phyloP scores from a whole-genome alignment of 2,329 filamentous ascomycete genomes.

The Paracorniculantispora psalliotae region DNA sequence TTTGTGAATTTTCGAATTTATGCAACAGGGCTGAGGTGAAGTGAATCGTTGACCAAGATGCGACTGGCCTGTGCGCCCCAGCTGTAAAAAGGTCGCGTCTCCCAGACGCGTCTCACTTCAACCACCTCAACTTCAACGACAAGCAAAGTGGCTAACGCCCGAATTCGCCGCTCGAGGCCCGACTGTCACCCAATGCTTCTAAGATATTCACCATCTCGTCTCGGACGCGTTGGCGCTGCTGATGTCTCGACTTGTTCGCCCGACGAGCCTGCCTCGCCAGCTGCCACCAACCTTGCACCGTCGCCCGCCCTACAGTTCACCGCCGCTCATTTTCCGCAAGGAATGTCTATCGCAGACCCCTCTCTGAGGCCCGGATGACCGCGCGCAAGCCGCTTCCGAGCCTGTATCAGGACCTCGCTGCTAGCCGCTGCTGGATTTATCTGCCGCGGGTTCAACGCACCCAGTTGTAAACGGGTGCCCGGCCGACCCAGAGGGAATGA shows the following conservation, averaged over 20 bases:
- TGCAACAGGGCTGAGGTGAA: too few species aligned
- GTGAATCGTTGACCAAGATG: not conserved
- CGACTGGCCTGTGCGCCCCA: not conserved
- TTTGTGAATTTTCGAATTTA: too few species aligned
- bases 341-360: slow-evolving; percentile 53
- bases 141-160: not conserved
- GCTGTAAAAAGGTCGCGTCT: slow-evolving; percentile 10
- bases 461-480: slow-evolving; percentile 32
- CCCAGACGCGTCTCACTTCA: slow-evolving; percentile 1
- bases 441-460: slow-evolving; percentile 33
- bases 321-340: slow-evolving; percentile 66
- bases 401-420: slow-evolving; percentile 53
- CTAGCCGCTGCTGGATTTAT: slow-evolving; percentile 41
- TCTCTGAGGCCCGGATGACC: slow-evolving; percentile 31
- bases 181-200: not conserved
- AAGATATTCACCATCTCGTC: not conserved
- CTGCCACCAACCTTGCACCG: slow-evolving; percentile 48
- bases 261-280: slow-evolving; percentile 38
- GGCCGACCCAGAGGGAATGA: slow-evolving; percentile 50
- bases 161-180: not conserved
- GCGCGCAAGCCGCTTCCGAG: slow-evolving; percentile 53
- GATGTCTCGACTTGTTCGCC: slow-evolving; percentile 5
- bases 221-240: slow-evolving; percentile 15
- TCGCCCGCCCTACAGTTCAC: slow-evolving; percentile 76
- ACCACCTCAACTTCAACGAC: slow-evolving; percentile 3